These are phyloP conservation scores for Sanghuangporus baumii DNA, from an alignment of 1,284 basidiomycete genomes.

Conservation along the genomic window DNA sequence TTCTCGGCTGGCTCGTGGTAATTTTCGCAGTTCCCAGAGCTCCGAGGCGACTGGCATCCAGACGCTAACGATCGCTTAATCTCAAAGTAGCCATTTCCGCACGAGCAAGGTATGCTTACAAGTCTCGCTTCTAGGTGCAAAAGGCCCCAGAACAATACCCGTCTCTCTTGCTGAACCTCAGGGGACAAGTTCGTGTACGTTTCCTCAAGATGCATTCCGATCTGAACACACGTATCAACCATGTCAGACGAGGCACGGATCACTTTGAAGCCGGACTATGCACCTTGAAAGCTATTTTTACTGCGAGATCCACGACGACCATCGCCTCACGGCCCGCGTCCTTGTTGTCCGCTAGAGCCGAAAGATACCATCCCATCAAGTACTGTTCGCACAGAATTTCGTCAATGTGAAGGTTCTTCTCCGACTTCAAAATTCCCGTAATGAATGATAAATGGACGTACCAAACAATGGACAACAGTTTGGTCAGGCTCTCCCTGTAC, in stretches of 20 bases:
- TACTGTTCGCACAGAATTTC: not conserved
- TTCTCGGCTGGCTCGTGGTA: not conserved
- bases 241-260: not conserved
- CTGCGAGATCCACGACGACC: not conserved
- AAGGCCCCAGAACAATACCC: constrained; percentile 8
- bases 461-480: not conserved
- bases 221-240: not conserved
- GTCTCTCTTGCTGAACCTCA: not conserved
- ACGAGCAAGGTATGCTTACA: not conserved
- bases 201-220: constrained; percentile 6
- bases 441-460: not conserved
- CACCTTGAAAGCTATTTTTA: constrained; percentile 4
- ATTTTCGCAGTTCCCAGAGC: not conserved
- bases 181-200: not conserved
- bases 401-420: not conserved
- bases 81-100: not conserved
- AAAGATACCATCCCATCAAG: constrained; percentile 8
- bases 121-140: constrained; percentile 6
- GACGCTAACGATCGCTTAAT: not conserved
- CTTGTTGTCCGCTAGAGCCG: constrained; percentile 6
- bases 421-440: not conserved
- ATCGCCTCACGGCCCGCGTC: constrained; percentile 4
- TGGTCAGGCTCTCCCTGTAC: constrained; percentile 1
- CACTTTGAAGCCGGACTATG: not conserved
- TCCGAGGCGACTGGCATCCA: not conserved